Conservation (phyloP, 148 eudicot species). For the Silene uniflora region DNA sequence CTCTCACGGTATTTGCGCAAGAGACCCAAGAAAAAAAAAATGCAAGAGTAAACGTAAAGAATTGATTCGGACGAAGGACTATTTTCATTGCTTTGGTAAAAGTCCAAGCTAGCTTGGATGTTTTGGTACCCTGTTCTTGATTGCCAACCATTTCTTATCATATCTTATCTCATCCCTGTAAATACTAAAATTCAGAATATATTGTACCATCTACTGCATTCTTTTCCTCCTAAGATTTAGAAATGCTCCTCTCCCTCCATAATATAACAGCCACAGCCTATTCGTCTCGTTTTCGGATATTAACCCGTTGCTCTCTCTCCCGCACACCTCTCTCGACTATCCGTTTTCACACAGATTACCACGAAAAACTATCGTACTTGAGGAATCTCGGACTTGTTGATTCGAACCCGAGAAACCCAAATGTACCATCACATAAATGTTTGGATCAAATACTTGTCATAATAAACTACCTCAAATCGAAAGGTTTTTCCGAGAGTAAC, state of each 20-base stretch:
- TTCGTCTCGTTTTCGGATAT: constrained; percentile 9
- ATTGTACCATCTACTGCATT: no score
- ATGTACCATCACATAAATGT: constrained; percentile 34
- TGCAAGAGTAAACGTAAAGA: no score
- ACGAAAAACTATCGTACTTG: constrained; percentile 43
- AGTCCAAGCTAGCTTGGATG: background rate
- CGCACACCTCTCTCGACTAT: constrained; percentile 15
- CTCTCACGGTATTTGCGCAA: no score
- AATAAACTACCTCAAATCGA: constrained; percentile 45
- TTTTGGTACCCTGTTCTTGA: background rate
- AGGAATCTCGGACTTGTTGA: constrained; percentile 36
- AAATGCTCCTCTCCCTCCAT: constrained; percentile 29
- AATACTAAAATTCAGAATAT: background rate
- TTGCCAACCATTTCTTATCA: constrained; percentile 26
- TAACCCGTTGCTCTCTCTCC: constrained; percentile 12
- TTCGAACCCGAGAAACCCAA: constrained; percentile 29
- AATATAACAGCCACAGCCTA: background rate
- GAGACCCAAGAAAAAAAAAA: no score
- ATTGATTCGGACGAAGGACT: no score
- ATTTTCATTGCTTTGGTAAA: background rate
- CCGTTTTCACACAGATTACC: constrained; percentile 29
- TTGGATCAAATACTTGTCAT: constrained; percentile 41
- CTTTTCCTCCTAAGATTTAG: background rate
- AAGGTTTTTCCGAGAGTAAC: constrained; percentile 46
- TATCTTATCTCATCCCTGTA: constrained; percentile 19